A percentile compares a stretch with the other conserved stretches of the same genome.
phyloP scores from a whole-genome alignment of 345 rosid species.

The Cardiospermum halicacabum region DNA sequence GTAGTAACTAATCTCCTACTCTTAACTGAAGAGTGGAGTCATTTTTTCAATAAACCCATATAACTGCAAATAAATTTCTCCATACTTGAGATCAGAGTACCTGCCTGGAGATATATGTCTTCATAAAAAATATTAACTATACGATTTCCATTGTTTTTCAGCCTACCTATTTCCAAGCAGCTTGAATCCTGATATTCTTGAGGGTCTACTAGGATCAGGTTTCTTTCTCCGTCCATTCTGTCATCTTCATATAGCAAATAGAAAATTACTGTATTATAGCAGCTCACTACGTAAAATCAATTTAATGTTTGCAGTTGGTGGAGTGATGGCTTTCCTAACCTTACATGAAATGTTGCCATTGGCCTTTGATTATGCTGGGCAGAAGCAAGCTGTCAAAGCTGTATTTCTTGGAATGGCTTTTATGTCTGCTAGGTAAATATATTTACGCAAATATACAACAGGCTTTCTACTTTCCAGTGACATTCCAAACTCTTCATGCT shows the following conservation, averaged over 20 bases:
- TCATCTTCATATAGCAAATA: neutral
- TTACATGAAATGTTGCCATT: conserved; percentile 97
- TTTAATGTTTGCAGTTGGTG: conserved; percentile 67
- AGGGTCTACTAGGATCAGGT: conserved; percentile 95
- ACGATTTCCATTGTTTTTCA: conserved; percentile 32
- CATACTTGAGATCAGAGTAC: too few species aligned
- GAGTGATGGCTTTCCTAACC: conserved; percentile 98
- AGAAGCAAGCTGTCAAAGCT: conserved; percentile 96
- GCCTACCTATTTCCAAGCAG: conserved; percentile 94
- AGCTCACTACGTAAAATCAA: neutral
- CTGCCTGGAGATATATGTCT: neutral
- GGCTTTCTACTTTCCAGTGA: neutral
- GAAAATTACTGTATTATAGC: conserved; percentile 3
- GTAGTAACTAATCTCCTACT: too few species aligned
- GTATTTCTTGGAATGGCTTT: conserved; percentile 96
- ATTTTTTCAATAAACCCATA: too few species aligned
- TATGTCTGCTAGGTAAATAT: conserved; percentile 95
- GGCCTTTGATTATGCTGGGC: conserved; percentile 98
- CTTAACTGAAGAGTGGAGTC: too few species aligned
- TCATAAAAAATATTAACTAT: neutral
- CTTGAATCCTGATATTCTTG: conserved; percentile 87
- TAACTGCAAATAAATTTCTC: too few species aligned
- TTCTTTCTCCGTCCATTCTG: conserved; percentile 10
- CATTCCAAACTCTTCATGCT: neutral
- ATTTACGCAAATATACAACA: neutral